phyloP scores from a whole-genome alignment of 768 basidiomycete species.

The Hirschioporus abietinus region DNA sequence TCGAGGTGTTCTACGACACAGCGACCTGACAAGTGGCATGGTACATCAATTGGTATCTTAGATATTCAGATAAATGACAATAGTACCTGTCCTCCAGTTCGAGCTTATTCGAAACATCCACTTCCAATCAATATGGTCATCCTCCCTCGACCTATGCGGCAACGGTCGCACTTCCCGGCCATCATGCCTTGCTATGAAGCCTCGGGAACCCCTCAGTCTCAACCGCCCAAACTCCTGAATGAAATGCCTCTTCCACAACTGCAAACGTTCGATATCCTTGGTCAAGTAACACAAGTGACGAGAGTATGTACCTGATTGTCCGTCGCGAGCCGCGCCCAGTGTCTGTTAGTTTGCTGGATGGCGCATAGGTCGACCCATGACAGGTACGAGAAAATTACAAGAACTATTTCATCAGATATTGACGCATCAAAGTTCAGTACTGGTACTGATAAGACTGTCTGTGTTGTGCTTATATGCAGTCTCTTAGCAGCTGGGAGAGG shows the following conservation, averaged over 20 bases:
- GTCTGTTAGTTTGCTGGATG: conserved; percentile 54
- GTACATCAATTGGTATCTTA: conserved; percentile 11
- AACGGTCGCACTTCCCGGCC: conserved; percentile 55
- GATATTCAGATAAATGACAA: conserved; percentile 9
- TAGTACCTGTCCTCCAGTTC: conserved; percentile 74
- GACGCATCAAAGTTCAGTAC: conserved; percentile 43
- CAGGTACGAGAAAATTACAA: conserved; percentile 69
- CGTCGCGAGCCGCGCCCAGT: conserved; percentile 60
- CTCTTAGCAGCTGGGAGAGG: conserved; percentile 57
- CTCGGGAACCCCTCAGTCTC: conserved; percentile 62
- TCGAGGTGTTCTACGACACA: conserved; percentile 38
- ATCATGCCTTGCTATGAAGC: conserved; percentile 51
- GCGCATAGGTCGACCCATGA: conserved; percentile 63
- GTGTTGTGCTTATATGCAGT: conserved; percentile 27
- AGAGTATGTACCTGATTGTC: conserved; percentile 56
- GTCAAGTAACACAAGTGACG: conserved; percentile 11
- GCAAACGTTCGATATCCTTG: conserved; percentile 14
- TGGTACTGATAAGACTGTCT: conserved; percentile 7
- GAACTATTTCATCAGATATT: conserved; percentile 71
- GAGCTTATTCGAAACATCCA: conserved; percentile 83
- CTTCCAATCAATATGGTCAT: conserved; percentile 62
- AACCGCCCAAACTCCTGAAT: conserved; percentile 58
- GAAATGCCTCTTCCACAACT: conserved; percentile 70
- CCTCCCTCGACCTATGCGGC: conserved; percentile 44
- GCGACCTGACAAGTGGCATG: conserved; percentile 44